A percentile compares a stretch with the other conserved stretches of the same genome.
Conservation (phyloP, 2,329 filamentous ascomycete genomes). For the Clarireedia sp. region DNA sequence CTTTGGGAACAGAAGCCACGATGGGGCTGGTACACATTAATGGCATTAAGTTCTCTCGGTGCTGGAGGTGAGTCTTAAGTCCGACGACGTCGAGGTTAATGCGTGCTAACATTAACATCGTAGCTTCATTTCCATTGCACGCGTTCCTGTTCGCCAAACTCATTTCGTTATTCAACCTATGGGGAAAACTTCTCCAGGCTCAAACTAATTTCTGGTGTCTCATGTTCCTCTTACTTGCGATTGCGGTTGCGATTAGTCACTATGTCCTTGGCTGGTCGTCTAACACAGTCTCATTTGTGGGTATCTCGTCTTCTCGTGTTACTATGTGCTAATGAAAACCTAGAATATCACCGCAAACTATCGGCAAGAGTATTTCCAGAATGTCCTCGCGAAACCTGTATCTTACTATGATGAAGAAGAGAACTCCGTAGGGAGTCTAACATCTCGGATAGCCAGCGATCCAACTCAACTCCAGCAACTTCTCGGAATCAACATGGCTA, state of each 20-base stretch:
- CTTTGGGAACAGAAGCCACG: conserved; percentile 20
- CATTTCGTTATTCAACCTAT: conserved; percentile 20
- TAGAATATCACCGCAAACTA: conserved; percentile 31
- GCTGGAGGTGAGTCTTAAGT: not conserved
- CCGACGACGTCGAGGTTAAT: too few species aligned
- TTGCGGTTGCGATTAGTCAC: conserved; percentile 32
- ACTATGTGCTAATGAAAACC: not conserved
- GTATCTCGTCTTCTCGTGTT: conserved; percentile 9
- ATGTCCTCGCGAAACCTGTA: conserved; percentile 36
- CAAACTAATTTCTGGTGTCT: conserved; percentile 39
- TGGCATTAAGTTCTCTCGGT: not conserved
- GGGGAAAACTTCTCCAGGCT: conserved; percentile 14
- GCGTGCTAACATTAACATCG: not conserved
- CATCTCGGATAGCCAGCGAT: conserved; percentile 39
- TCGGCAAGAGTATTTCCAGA: conserved; percentile 38
- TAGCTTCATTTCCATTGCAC: conserved; percentile 31
- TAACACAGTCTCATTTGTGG: conserved; percentile 32
- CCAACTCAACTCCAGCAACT: conserved; percentile 43
- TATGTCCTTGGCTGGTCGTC: conserved; percentile 31
- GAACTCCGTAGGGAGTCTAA: conserved; percentile 41
- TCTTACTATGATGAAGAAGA: conserved; percentile 36
- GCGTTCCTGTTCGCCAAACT: conserved; percentile 30
- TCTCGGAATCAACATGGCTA: conserved; percentile 40
- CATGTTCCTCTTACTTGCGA: conserved; percentile 42
- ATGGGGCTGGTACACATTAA: conserved; percentile 2